Evolutionary conservation across 768 basidiomycete genomes (phyloP).

Genomic region (Peribolospora baueri): DNA sequence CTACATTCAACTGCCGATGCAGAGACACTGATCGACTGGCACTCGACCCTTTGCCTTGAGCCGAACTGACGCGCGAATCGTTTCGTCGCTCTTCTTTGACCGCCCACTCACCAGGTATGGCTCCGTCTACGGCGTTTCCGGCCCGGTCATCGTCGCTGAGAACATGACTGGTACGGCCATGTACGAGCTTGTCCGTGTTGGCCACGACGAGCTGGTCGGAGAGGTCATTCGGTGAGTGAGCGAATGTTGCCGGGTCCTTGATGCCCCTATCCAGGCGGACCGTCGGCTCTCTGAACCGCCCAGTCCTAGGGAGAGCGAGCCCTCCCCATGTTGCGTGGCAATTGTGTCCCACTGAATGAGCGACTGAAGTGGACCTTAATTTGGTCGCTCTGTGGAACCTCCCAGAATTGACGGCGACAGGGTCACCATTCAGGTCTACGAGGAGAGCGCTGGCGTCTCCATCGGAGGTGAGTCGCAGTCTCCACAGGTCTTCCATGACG

Average conservation of each 20-base stretch:
- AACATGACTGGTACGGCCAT: constrained; percentile 90
- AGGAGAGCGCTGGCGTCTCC: constrained; percentile 36
- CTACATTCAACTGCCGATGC: too few relatives aligned
- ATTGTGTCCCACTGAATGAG: background rate
- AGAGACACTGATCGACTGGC: too few relatives aligned
- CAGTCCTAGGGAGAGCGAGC: too few relatives aligned
- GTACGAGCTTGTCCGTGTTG: constrained; percentile 91
- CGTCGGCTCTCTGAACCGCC: too few relatives aligned
- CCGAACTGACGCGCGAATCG: background rate
- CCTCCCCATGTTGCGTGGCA: constrained; percentile 34
- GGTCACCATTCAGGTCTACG: constrained; percentile 96
- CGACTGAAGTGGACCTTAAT: background rate
- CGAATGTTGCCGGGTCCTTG: too few relatives aligned
- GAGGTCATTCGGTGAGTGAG: constrained; percentile 60
- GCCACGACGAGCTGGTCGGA: constrained; percentile 93
- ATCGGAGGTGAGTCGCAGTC: background rate
- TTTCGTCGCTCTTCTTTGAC: background rate
- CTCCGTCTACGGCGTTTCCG: constrained; percentile 82
- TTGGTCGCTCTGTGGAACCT: background rate
- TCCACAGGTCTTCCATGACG: too few relatives aligned
- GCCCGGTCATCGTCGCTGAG: constrained; percentile 91
- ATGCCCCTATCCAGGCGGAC: too few relatives aligned
- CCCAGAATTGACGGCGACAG: constrained; percentile 37
- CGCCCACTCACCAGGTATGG: constrained; percentile 31
- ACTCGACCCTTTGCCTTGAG: constrained; percentile 11